Percentiles rank a stretch among this genome's conserved stretches.
phyloP scores from a whole-genome alignment of 2,329 filamentous ascomycete genomes.

The Colletotrichum aenigma region DNA sequence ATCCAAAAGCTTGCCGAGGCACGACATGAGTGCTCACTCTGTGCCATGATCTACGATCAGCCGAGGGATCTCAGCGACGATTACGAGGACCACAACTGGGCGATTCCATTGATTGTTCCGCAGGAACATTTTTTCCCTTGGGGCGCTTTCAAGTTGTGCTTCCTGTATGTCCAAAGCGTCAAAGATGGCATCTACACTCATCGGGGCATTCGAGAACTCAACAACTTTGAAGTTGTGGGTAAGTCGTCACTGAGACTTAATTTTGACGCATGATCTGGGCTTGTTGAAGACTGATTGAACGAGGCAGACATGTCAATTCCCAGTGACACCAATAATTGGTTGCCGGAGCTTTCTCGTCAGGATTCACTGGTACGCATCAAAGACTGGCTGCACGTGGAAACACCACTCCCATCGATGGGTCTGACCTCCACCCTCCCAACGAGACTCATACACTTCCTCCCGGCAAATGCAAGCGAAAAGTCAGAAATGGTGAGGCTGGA shows the following conservation, averaged over 20 bases:
- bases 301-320: neutral
- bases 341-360: neutral
- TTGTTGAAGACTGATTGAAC: neutral
- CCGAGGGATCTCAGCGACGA: neutral
- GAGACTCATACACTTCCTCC: rapidly evolving
- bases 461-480: neutral
- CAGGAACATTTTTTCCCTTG: neutral
- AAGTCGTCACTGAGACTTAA: neutral
- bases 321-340: neutral
- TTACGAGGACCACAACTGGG: neutral
- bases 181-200: neutral
- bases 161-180: neutral
- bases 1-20: neutral
- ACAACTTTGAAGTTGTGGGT: neutral
- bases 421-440: neutral
- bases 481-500: neutral
- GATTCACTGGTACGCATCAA: neutral
- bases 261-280: neutral
- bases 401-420: neutral
- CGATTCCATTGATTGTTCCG: neutral
- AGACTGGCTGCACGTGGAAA: neutral
- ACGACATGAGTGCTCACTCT: neutral
- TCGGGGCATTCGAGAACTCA: neutral
- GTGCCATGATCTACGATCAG: neutral
- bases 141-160: neutral